phyloP scores from a whole-genome alignment of 2,329 filamentous ascomycete genomes.

The Botrytis fabae region DNA sequence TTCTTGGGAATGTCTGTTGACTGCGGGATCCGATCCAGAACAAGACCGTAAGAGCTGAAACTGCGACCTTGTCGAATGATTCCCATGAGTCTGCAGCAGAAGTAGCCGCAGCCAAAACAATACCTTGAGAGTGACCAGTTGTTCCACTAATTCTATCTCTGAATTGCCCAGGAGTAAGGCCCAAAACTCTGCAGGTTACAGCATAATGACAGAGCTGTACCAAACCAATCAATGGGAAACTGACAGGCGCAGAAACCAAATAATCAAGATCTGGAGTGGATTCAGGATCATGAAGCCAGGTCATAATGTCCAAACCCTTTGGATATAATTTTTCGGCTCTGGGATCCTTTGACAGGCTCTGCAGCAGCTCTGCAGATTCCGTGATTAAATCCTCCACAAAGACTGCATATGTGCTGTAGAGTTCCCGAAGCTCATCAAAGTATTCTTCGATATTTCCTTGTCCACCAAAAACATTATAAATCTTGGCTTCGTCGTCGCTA shows the following conservation, averaged over 20 bases:
- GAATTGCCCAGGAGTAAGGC: slow-evolving; percentile 84
- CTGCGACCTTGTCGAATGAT: slow-evolving; percentile 77
- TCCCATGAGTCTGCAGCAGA: slow-evolving; percentile 93
- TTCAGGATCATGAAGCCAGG: slow-evolving; percentile 87
- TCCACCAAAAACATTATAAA: slow-evolving; percentile 94
- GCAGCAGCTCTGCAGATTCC: slow-evolving; percentile 82
- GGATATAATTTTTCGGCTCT: slow-evolving; percentile 92
- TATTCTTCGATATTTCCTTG: slow-evolving; percentile 99
- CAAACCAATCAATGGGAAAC: slow-evolving; percentile 91
- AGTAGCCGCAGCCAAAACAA: slow-evolving; percentile 89
- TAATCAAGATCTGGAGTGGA: slow-evolving; percentile 93
- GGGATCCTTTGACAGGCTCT: slow-evolving; percentile 77
- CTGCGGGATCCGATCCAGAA: slow-evolving; percentile 99
- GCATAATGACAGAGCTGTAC: slow-evolving; percentile 96
- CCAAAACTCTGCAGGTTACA: slow-evolving; percentile 88
- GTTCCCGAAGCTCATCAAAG: slow-evolving; percentile 92
- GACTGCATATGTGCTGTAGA: slow-evolving; percentile 86
- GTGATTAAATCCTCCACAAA: slow-evolving; percentile 86
- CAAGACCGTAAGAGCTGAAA: slow-evolving; percentile 82
- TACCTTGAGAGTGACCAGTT: slow-evolving; percentile 94
- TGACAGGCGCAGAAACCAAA: slow-evolving; percentile 90
- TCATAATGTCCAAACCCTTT: slow-evolving; percentile 93
- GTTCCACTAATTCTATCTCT: slow-evolving; percentile 82
- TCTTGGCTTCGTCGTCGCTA: slow-evolving; percentile 75
- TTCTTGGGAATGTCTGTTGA: slow-evolving; percentile 95